Evolutionary conservation across 2,329 filamentous ascomycete species (phyloP), one percentile per base, ranked within the genome.

Genomic region (Penicillium fuscoglaucum): DNA sequence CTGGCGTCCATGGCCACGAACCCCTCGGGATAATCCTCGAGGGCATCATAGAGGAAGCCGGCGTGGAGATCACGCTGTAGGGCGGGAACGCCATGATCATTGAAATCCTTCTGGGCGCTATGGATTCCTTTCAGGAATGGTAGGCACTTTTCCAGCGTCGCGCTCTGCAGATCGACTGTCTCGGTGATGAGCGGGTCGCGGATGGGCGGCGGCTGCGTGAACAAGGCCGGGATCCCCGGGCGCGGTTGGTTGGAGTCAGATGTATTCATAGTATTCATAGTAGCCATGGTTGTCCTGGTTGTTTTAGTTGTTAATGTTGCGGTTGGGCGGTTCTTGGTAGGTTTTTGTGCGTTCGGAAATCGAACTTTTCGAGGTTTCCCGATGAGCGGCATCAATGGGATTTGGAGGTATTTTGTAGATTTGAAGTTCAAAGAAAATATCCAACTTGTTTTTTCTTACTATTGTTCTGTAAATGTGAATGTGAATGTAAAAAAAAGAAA

Each of bases 1-100:
- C 90, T 93, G 33, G 95, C 89, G 79, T 99, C 95, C 65, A 92
- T 85, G 49, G 82, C 83, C 52, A 88, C 86, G 75, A 89, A 96
- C 4, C 79, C 80, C 8, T 83, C 78, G 0, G 93, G 91, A 60
- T 96, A 85, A 49, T 79, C 80, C 44, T 78, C 78, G 43, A 87
- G 68, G 12, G 78, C 78, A 53, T 79, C 76, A 57, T 80, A 79
- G 39, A 81, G 69, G 61, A 77, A 82, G n/a, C 67, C 70, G 43
- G 79, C 62, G 69, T 88, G 86, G 43, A 77, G 75, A 58, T 80
- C 78, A 43, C 89, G 86, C 66, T 87, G 83, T n/a, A 99, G 83
- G 57, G 81, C 82, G 15, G 91, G 90, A 37, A 97, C 79, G 15
- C 91, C 92, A 72, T 88, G 80, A 52, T 77, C 78, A 76, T 96